Evolutionary conservation across 169 alveolate species (phyloP), one percentile per base, ranked within the genome.

Genomic region (Plasmodium falciparum): DNA sequence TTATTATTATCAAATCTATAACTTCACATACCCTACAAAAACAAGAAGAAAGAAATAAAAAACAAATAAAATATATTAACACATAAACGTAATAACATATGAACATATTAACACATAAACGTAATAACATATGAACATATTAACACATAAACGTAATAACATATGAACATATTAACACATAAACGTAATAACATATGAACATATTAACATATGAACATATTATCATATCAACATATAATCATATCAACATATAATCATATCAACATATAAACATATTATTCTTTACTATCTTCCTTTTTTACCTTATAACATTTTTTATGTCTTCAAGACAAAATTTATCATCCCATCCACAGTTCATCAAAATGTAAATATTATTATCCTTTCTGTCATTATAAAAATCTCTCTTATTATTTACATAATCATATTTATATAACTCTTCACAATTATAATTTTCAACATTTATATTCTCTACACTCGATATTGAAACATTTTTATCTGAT

Each of bases 341-440:
- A 54, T 86, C 92, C 92, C 92, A 86, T 26, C 92, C 92, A 49
- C 92, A 86, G 43, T 86, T 86, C 58, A 86, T 72, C 15, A 86
- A 69, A 54, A 86, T 73, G 29, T 86, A 86, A 4, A 86, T 86
- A 72, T 86, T 86, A 22, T 72, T 49, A 61, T 86, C 71, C 62
- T 72, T 86, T 43, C 47, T 56, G 45, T 70, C 50, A n/a, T 56
- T 49, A 67, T 86, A 86, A 86, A 72, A 86, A 59, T 86, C 88
- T 2, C 63, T 70, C 58, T 86, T 86, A 22, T 86, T 86, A 43
- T 86, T 86, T 59, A 86, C 13, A 67, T 86, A 86, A 66, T 86
- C 88, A 73, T 86, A 86, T 54, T 70, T 86, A 86, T 86, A 86
- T 26, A 76, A 47, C 24, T 69, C 59, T n/a, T 47, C 39, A 43